Evolutionary conservation across 2,329 filamentous ascomycete genomes (phyloP).

Genomic region (Blumeriella jaapii): DNA sequence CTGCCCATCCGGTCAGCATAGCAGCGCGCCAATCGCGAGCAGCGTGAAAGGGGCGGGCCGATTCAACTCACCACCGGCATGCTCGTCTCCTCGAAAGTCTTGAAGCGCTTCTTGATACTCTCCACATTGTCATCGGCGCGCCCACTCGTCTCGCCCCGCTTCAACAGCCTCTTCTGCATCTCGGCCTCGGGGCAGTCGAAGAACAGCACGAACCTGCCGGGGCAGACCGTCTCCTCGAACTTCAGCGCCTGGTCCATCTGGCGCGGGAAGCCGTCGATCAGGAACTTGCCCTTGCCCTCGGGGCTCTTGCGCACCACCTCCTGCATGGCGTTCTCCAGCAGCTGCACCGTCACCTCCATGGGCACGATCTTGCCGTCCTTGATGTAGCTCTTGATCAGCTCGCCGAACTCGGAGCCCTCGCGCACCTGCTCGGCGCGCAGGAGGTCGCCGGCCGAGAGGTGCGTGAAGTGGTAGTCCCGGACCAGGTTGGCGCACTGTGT

Average conservation of each 20-base stretch:
- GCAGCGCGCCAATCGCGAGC: too few species aligned
- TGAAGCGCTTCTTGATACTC: conserved; percentile 93
- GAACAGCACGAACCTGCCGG: conserved; percentile 78
- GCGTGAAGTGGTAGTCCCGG: conserved; percentile 76
- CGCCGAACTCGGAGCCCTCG: conserved; percentile 75
- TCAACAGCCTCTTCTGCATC: conserved; percentile 73
- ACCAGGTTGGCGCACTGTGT: conserved; percentile 91
- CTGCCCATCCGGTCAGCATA: too few species aligned
- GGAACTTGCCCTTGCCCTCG: conserved; percentile 55
- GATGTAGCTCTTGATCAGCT: conserved; percentile 88
- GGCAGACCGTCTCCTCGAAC: conserved; percentile 84
- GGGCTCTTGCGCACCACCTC: conserved; percentile 45
- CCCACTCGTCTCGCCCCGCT: conserved; percentile 87
- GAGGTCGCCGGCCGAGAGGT: conserved; percentile 87
- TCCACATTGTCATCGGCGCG: conserved; percentile 89
- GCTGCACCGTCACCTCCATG: conserved; percentile 93
- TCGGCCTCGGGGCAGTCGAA: conserved; percentile 85
- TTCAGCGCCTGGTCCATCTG: conserved; percentile 95
- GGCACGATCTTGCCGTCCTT: conserved; percentile 91
- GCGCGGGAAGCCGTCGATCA: conserved; percentile 76
- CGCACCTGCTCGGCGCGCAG: conserved; percentile 89
- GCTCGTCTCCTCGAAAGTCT: conserved; percentile 85
- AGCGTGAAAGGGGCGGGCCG: too few species aligned
- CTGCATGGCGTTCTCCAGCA: conserved; percentile 89
- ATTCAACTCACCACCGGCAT: conserved; percentile 98